Base-by-base conservation (phyloP, 2,329 filamentous ascomycete species). In the Dryadomyces quercus-mongolicae region DNA sequence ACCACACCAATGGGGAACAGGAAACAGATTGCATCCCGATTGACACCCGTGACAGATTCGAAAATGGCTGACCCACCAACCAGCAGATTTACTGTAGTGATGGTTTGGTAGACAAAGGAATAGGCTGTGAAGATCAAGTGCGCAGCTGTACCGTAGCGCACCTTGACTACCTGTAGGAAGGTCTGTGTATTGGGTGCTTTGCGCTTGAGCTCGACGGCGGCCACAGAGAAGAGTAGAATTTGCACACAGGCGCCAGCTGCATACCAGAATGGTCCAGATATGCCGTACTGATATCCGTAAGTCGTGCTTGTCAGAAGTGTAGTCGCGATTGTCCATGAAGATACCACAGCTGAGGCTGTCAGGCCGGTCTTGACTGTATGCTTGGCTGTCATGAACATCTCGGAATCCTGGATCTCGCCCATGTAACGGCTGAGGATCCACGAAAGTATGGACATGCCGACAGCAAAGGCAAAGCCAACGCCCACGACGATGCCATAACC, bases 301-400 rank as follows among this genome's bases (percentile, higher is more conserved):
- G 82, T 80, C 1, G 86, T 84, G 1, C 81, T 86, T 63, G 92
- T 87, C 2, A 92, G 74, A 1, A 91, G 73, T 0, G 87, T 92
- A 20, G 87, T 88, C 1, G 88, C 88, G 88, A 89, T 94, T 0
- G 89, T 95, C 90, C 90, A 95, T 8, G 85, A 89, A n/a, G 85
- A 90, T 2, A 95, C 88, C n/a, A 95, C 89, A 15, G 89, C 90
- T 10, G 87, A 86, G 7, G 88, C 86, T 1, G 95, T 88, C 18
- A 95, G 75, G 48, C 90, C 90, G 10, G 88, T 90, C 65, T 94
- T 95, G 60, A 95, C 87, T 2, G 86, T 90, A 58, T 90, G 77
- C 18, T 88, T 88, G 50, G 89, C 89, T 0, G 89, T 95, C 60
- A 80, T 89, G 74, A 95, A 95, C 80, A 90, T 92, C 71, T 95